Percentiles rank a stretch among this genome's conserved stretches.
phyloP scores from a whole-genome alignment of 768 basidiomycete genomes.

The Saitozyma podzolica region DNA sequence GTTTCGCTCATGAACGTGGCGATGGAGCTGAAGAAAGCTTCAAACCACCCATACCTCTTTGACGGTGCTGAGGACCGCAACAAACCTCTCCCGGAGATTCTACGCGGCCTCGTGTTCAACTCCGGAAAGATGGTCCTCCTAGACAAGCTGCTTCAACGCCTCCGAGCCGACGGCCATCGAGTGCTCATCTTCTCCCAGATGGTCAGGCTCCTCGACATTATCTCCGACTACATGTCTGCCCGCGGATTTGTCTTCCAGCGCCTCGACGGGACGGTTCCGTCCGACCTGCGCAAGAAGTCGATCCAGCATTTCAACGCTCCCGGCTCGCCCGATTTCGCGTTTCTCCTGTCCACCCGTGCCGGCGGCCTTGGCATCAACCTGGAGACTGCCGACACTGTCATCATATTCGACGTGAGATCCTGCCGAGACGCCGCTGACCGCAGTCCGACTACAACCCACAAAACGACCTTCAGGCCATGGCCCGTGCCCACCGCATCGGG shows the following conservation, averaged over 20 bases:
- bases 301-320: slow-evolving; percentile 96
- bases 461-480: slow-evolving; percentile 99
- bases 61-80: slow-evolving; percentile 77
- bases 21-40: slow-evolving; percentile 98
- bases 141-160: slow-evolving; percentile 88
- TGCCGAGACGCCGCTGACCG: not conserved
- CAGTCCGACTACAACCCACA: slow-evolving; percentile 99
- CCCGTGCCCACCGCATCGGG: slow-evolving; percentile 96
- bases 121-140: slow-evolving; percentile 98
- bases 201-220: slow-evolving; percentile 97
- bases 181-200: slow-evolving; percentile 98
- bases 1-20: slow-evolving; percentile 97
- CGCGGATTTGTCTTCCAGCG: slow-evolving; percentile 91
- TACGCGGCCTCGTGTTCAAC: slow-evolving; percentile 97
- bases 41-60: slow-evolving; percentile 93
- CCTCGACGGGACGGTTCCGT: slow-evolving; percentile 81
- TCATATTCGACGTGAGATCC: slow-evolving; percentile 75
- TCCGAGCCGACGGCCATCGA: slow-evolving; percentile 89
- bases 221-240: slow-evolving; percentile 91
- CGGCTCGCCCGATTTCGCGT: slow-evolving; percentile 92
- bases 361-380: slow-evolving; percentile 98
- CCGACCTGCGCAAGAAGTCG: slow-evolving; percentile 87
- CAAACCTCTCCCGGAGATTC: slow-evolving; percentile 66
- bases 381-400: slow-evolving; percentile 97
- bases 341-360: slow-evolving; percentile 92